Evolutionary conservation across 441 rosid genomes (phyloP).

Genomic region (Capsella rubella): DNA sequence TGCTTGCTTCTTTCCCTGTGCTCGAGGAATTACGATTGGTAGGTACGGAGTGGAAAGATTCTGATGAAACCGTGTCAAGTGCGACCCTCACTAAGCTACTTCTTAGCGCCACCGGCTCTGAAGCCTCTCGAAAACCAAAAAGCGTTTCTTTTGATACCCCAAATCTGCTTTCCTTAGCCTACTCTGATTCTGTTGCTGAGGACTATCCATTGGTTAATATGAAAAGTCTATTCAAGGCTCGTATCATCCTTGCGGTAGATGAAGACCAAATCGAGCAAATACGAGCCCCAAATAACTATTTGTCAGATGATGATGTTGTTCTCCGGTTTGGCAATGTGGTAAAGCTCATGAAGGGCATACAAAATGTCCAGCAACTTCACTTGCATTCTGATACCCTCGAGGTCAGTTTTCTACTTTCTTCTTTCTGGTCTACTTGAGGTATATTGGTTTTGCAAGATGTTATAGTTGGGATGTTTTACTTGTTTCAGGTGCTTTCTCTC

Average conservation of each 20-base stretch:
- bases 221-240: not conserved
- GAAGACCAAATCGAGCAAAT: not conserved
- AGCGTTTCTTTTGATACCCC: conserved; percentile 17
- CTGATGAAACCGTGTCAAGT: conserved; percentile 15
- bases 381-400: conserved; percentile 1
- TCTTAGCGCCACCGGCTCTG: not conserved
- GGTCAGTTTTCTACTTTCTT: not conserved
- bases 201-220: not conserved
- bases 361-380: conserved; percentile 2
- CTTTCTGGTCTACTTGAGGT: not conserved
- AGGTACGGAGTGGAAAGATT: conserved; percentile 6
- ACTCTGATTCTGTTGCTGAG: conserved; percentile 2
- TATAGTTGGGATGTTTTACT: not conserved
- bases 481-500: not conserved
- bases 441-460: not conserved
- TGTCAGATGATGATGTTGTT: not conserved
- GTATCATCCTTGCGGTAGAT: not conserved
- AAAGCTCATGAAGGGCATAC: not conserved
- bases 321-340: not conserved
- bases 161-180: not conserved
- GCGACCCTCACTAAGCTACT: not conserved
- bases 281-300: not conserved
- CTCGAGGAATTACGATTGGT: conserved; percentile 16
- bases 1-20: conserved; percentile 24
- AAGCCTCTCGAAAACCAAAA: not conserved